These are phyloP conservation scores for Gamarada debralockiae DNA, from an alignment of 495 filamentous ascomycete species.

Conservation along the genomic window DNA sequence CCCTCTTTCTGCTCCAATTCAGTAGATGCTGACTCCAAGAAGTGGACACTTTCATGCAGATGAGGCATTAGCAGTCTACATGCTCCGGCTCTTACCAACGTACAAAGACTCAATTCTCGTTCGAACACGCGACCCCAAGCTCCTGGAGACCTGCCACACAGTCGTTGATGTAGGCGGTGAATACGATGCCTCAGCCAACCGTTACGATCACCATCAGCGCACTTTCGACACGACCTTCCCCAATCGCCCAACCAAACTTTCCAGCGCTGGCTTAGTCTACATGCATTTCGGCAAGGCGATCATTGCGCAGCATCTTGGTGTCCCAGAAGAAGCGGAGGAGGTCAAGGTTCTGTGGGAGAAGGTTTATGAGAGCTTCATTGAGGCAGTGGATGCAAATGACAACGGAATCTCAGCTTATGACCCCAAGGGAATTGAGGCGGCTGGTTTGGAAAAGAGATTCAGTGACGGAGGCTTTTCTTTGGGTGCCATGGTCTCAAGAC, in stretches of 20 bases:
- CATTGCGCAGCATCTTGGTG: constrained; percentile 63
- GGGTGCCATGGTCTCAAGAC: constrained; percentile 74
- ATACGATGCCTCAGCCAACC: constrained; percentile 70
- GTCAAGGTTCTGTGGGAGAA: constrained; percentile 78
- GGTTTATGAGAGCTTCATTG: constrained; percentile 89
- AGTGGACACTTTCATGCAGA: constrained; percentile 98
- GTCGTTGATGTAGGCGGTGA: constrained; percentile 95
- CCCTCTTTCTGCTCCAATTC: too few species aligned
- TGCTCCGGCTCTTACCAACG: constrained; percentile 82
- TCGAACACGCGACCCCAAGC: constrained; percentile 78
- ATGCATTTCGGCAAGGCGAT: constrained; percentile 89
- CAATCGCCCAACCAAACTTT: constrained; percentile 76
- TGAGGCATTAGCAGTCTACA: constrained; percentile 95
- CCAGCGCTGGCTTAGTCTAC: constrained; percentile 88
- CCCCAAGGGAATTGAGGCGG: constrained; percentile 52
- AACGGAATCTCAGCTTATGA: constrained; percentile 88
- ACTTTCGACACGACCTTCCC: constrained; percentile 78
- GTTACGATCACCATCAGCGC: constrained; percentile 97
- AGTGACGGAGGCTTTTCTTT: constrained; percentile 76
- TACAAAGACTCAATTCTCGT: constrained; percentile 74
- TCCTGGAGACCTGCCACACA: constrained; percentile 80
- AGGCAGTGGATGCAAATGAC: constrained; percentile 95
- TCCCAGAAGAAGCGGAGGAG: constrained; percentile 57
- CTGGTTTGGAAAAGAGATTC: constrained; percentile 74
- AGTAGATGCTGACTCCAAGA: too few species aligned